Evolutionary conservation across 2,329 filamentous ascomycete species (phyloP).

Genomic region (Phaeosphaeriaceae sp.): DNA sequence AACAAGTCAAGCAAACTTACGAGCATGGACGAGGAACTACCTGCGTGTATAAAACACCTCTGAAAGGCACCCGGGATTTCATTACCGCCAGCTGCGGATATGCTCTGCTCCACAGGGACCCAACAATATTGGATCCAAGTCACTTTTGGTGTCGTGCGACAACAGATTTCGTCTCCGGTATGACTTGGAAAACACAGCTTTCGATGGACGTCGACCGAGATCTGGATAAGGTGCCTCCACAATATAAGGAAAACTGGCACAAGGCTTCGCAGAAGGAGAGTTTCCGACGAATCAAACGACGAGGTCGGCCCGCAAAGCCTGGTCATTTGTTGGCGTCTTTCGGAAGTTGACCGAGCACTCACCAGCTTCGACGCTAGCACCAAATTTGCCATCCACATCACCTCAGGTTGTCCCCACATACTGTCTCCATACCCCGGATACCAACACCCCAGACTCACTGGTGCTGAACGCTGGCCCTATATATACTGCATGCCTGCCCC

Average conservation of each 20-base stretch:
- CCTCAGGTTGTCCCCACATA: background rate
- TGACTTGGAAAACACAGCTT: background rate
- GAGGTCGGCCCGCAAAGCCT: background rate
- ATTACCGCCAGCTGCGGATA: background rate
- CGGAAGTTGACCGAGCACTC: constrained; percentile 14
- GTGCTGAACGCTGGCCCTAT: constrained; percentile 4
- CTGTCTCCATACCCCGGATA: constrained; percentile 14
- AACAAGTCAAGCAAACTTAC: background rate
- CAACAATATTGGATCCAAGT: background rate
- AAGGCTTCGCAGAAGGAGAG: background rate
- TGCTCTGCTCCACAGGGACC: background rate
- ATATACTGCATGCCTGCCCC: constrained; percentile 1
- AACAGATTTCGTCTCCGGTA: background rate
- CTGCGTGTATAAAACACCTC: constrained; percentile 2
- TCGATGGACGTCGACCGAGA: background rate
- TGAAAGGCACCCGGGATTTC: constrained; percentile 2
- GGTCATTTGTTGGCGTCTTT: background rate
- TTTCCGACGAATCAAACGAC: background rate
- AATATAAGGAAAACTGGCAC: background rate
- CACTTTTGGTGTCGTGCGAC: background rate
- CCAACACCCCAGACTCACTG: constrained; percentile 4
- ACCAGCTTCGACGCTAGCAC: background rate
- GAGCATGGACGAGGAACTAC: background rate
- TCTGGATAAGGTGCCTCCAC: background rate
- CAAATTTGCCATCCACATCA: background rate